phyloP scores from a whole-genome alignment of 176 grass and related monocot genomes.

The Sorghum bicolor region DNA sequence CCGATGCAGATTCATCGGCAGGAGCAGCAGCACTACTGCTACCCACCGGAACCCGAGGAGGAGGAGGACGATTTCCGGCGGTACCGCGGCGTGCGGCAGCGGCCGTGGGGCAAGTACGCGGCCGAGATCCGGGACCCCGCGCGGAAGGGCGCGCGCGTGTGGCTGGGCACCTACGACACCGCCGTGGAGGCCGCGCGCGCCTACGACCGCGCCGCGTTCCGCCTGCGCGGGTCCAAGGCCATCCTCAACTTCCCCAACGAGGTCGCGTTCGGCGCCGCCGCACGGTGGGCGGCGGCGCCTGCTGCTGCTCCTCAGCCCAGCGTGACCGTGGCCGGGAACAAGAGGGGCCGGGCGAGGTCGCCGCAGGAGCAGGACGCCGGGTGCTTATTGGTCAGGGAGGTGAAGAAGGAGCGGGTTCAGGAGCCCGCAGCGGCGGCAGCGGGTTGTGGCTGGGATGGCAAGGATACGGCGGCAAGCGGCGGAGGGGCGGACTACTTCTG shows the following conservation, averaged over 20 bases:
- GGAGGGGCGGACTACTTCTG: constrained; percentile 23
- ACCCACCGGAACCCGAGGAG: neutral
- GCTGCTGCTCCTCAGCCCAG: neutral
- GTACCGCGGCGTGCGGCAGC: constrained; percentile 69
- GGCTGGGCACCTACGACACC: constrained; percentile 89
- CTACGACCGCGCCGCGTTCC: constrained; percentile 71
- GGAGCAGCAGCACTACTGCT: neutral
- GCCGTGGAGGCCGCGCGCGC: constrained; percentile 74
- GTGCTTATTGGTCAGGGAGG: constrained; percentile 6
- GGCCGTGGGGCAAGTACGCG: constrained; percentile 87
- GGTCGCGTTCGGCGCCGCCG: constrained; percentile 11
- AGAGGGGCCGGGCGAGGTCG: constrained; percentile 27
- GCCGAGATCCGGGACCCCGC: constrained; percentile 85
- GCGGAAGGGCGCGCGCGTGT: constrained; percentile 62
- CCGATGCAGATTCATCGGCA: neutral
- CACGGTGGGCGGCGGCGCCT: neutral
- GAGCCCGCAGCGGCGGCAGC: neutral
- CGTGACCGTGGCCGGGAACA: neutral
- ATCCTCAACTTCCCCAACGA: constrained; percentile 78
- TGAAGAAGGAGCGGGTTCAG: constrained; percentile 28
- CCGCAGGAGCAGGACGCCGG: neutral
- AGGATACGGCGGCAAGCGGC: neutral
- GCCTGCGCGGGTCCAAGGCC: constrained; percentile 54
- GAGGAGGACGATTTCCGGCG: constrained; percentile 41
- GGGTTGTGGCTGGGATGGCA: neutral